Percentiles rank a stretch among this genome's conserved stretches.
phyloP scores from a whole-genome alignment of 345 rosid genomes.

The Mangifera indica region DNA sequence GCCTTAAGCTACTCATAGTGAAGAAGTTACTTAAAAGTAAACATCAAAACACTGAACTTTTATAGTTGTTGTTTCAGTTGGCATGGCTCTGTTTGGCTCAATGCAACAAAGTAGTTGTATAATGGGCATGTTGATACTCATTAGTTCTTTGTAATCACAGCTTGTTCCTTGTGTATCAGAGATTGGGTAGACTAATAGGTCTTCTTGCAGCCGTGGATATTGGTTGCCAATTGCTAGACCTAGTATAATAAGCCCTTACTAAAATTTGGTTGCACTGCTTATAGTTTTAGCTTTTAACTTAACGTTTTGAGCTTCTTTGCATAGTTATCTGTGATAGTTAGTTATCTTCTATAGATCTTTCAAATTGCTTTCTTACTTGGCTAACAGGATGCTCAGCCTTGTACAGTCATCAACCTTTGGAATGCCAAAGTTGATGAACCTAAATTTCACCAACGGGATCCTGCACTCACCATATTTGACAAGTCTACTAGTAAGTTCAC shows the following conservation, averaged over 20 bases:
- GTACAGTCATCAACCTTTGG: slow-evolving; percentile 38
- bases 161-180: not conserved
- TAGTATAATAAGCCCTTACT: slow-evolving; percentile 11
- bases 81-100: not conserved
- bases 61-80: not conserved
- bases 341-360: slow-evolving; percentile 1
- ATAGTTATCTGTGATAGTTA: not conserved
- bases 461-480: slow-evolving; percentile 33
- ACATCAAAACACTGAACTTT: not conserved
- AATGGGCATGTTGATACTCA: slow-evolving; percentile 5
- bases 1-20: not conserved
- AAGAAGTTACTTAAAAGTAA: not conserved
- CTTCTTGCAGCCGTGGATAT: not conserved
- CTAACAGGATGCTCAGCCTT: slow-evolving; percentile 48
- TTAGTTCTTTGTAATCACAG: slow-evolving; percentile 3
- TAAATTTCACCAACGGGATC: slow-evolving; percentile 40
- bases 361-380: slow-evolving; percentile 13
- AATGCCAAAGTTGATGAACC: slow-evolving; percentile 52
- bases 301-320: not conserved
- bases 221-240: slow-evolving; percentile 5
- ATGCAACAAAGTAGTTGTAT: not conserved
- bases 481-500: slow-evolving; percentile 39
- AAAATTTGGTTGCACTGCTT: not conserved
- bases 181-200: slow-evolving; percentile 8
- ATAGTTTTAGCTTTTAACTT: slow-evolving; percentile 7